A percentile compares a stretch with the other conserved stretches of the same genome.
Evolutionary conservation across 2,329 filamentous ascomycete species (phyloP).

Genomic region (Teratosphaeriaceae sp.): DNA sequence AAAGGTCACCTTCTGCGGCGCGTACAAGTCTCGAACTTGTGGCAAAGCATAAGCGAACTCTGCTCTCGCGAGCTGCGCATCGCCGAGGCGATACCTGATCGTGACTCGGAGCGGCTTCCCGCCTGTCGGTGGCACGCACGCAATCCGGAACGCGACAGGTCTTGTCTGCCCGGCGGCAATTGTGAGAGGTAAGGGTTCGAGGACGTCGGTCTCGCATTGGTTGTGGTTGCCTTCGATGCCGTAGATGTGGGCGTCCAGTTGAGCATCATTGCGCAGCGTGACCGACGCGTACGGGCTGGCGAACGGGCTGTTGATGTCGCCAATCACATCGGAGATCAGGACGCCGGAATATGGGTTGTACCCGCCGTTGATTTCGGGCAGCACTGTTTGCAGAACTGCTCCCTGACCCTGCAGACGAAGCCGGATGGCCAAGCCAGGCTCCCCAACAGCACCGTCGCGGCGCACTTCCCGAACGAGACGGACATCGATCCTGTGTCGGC

Average conservation of each 20-base stretch:
- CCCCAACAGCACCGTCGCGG: slow-evolving; percentile 46
- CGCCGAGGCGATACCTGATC: slow-evolving; percentile 12
- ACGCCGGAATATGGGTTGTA: slow-evolving; percentile 20
- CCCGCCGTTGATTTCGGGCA: slow-evolving; percentile 1
- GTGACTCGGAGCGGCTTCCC: slow-evolving; percentile 9
- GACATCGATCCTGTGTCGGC: slow-evolving; percentile 46
- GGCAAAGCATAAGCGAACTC: slow-evolving; percentile 3
- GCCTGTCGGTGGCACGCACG: slow-evolving; percentile 15
- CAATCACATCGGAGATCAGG: slow-evolving; percentile 47
- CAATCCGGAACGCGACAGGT: slow-evolving; percentile 33
- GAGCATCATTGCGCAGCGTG: slow-evolving; percentile 39
- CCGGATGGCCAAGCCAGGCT: slow-evolving; percentile 39
- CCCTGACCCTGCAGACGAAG: slow-evolving; percentile 26
- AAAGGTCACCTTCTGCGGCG: slow-evolving; percentile 49
- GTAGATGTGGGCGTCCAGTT: slow-evolving; percentile 15
- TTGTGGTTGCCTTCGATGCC: slow-evolving; percentile 12
- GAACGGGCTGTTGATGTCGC: slow-evolving; percentile 33
- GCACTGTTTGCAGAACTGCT: slow-evolving; percentile 22
- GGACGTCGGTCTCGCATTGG: slow-evolving; percentile 13
- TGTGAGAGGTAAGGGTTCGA: slow-evolving; percentile 9
- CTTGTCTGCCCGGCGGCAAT: slow-evolving; percentile 36
- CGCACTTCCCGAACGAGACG: slow-evolving; percentile 52
- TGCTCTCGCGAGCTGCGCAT: slow-evolving; percentile 1
- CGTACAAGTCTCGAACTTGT: slow-evolving; percentile 20
- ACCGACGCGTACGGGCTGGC: slow-evolving; percentile 44